Conservation (phyloP, 2,329 filamentous ascomycete species). For the Pseudogymnoascus sp. region DNA sequence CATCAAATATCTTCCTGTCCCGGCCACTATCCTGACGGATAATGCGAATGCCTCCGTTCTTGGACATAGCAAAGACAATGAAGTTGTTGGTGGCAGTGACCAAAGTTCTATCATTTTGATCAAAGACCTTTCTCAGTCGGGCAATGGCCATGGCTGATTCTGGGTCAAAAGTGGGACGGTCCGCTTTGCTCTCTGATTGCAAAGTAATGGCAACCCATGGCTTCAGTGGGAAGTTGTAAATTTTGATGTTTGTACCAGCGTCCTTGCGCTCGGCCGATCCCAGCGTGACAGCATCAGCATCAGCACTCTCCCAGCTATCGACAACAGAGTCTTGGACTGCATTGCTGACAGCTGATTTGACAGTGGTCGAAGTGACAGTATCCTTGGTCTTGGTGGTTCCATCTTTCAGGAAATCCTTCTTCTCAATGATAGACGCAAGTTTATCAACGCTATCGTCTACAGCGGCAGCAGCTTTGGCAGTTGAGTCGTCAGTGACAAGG, state of each 20-base stretch:
- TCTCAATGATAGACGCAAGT: constrained; percentile 41
- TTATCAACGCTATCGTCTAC: constrained; percentile 42
- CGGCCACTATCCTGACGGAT: constrained; percentile 91
- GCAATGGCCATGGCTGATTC: constrained; percentile 84
- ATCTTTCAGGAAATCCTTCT: constrained; percentile 45
- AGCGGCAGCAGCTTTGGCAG: constrained; percentile 36
- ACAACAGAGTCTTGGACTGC: constrained; percentile 50
- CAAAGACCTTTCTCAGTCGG: constrained; percentile 92
- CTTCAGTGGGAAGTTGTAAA: constrained; percentile 90
- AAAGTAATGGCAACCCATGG: constrained; percentile 89
- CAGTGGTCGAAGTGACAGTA: constrained; percentile 31
- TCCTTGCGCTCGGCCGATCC: constrained; percentile 52
- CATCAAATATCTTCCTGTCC: constrained; percentile 85
- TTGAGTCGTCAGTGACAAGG: constrained; percentile 24
- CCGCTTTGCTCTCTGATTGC: constrained; percentile 45
- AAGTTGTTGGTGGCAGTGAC: constrained; percentile 83
- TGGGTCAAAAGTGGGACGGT: constrained; percentile 54
- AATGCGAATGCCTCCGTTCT: constrained; percentile 84
- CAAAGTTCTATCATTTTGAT: constrained; percentile 90
- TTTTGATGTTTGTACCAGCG: constrained; percentile 58
- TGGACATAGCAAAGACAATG: constrained; percentile 90
- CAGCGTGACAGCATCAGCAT: constrained; percentile 54
- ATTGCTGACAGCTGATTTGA: constrained; percentile 50
- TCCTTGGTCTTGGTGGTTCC: constrained; percentile 43
- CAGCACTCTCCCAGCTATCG: constrained; percentile 89